Base-by-base conservation (phyloP, 2,329 filamentous ascomycete genomes). In the Hypoxylon sp. region DNA sequence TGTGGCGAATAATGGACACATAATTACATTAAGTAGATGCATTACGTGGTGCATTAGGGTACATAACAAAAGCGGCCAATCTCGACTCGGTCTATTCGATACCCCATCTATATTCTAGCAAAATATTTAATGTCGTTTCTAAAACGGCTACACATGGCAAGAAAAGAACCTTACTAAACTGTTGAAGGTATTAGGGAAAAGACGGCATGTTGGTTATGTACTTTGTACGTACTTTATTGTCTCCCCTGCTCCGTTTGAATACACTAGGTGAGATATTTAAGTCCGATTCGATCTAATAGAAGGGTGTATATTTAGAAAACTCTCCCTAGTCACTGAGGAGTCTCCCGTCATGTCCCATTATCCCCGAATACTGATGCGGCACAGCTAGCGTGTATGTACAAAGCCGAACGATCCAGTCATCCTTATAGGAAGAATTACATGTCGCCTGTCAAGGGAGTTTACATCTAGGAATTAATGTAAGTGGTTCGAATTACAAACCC, bases 281-380 rank as follows among this genome's bases (percentile, higher is more conserved):
- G n/a, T n/a, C n/a, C n/a, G n/a, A n/a, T n/a, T n/a, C n/a, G n/a
- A n/a, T n/a, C n/a, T n/a, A n/a, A n/a, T 39, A 6, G 14, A 48
- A 58, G 23, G 54, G 54, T n/a, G 48, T 61, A 43, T 45, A 37
- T 21, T 46, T 39, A 52, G 37, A 21, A 57, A 62, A 30, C 32
- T 37, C 27, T 16, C 21, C 27, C 19, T 41, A 46, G 51, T 25
- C 30, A 25, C 12, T n/a, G 16, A 47, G 52, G 53, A 51, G 59
- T 62, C 52, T 37, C 29, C 55, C 46, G 32, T 37, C 41, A 21
- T 45, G 30, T 54, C 19, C 52, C 27, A 43, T 32, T 32, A 23
- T 54, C 30, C 30, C 27, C 52, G 37, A 56, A 37, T 56, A 56
- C 29, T 47, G 29, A 41, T 51, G 50, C 21, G 34, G 45, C 55